Evolutionary conservation across 768 basidiomycete species (phyloP).

Genomic region (Pulveroboletus ravenelii): DNA sequence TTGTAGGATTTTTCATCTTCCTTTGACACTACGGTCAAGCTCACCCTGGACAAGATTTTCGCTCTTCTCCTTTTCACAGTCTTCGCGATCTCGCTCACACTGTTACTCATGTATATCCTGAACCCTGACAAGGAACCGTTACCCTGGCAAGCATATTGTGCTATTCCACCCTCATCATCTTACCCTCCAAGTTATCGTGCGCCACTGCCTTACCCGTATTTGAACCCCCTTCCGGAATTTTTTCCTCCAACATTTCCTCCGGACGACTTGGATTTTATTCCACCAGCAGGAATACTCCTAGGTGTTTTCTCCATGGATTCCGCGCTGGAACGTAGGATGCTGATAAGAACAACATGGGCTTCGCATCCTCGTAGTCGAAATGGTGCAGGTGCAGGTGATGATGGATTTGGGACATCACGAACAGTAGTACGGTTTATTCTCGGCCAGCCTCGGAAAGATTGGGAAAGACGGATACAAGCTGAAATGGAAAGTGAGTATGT

Average conservation of each 20-base stretch:
- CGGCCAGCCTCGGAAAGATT: conserved; percentile 75
- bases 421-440: conserved; percentile 87
- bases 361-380: conserved; percentile 72
- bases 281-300: conserved; percentile 82
- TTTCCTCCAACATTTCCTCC: conserved; percentile 61
- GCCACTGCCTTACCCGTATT: conserved; percentile 36
- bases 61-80: conserved; percentile 71
- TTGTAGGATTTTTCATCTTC: conserved; percentile 45
- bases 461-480: conserved; percentile 72
- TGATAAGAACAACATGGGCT: conserved; percentile 89
- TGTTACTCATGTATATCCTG: conserved; percentile 85
- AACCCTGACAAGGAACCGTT: conserved; percentile 95
- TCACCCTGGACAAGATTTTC: conserved; percentile 47
- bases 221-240: conserved; percentile 28
- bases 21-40: conserved; percentile 8
- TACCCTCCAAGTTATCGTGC: conserved; percentile 41
- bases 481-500: conserved; percentile 83
- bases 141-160: conserved; percentile 93
- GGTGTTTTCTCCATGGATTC: conserved; percentile 90
- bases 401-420: conserved; percentile 70
- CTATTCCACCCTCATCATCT: conserved; percentile 51
- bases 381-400: conserved; percentile 67
- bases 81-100: conserved; percentile 79
- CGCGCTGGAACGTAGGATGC: conserved; percentile 76
- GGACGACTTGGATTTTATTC: conserved; percentile 60